Evolutionary conservation across 352 stramenopile genomes (phyloP), one percentile per base, ranked within the genome.

Genomic region (Peronospora farinosa): DNA sequence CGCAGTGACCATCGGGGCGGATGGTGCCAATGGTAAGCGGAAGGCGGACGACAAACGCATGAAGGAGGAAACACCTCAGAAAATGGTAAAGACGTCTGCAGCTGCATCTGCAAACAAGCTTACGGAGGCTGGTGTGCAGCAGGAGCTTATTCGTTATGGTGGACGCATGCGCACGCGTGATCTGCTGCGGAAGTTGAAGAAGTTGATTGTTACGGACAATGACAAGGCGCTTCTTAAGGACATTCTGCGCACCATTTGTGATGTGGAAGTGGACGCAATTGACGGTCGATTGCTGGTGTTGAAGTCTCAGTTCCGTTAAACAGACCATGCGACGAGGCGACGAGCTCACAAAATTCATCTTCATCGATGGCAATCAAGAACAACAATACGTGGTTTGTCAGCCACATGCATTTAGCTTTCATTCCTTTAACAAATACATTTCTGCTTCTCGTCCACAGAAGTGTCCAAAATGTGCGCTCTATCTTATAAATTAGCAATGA

Each of bases 281-380:
- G 82, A 93, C 59, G 82, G 79, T 17, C 75, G 74, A 32, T 40
- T 88, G 45, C 69, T 93, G 25, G 82, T 93, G 48, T 72, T 93
- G 48, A 91, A 93, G 65, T 84, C 77, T 0, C 82, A 92, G 62
- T 92, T 92, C 74, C 82, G 82, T 60, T 92, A 87, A 68, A 11
- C 11, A 44, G 33, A n/a, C 39, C 11, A 13, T 13, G 1, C 11
- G 16, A 55, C 12, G 39, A 47, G 25, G 2, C 6, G 47, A 10
- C 21, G 23, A 5, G 23, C 6, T 4, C 23, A 15, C 15, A 28
- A 46, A 37, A 25, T 13, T 16, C 17, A 5, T 3, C 23, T 5
- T n/a, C 35, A 30, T 41, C 21, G 25, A 37, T 31, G n/a, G 13
- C 19, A 5, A 19, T 37, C 31, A 43, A 52, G 19, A 23, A 38